Percentiles rank a stretch among this genome's conserved stretches.
These are phyloP conservation scores for Backusella psychrophila DNA, from an alignment of 192 early-diverging fungal species.

Conservation along the genomic window DNA sequence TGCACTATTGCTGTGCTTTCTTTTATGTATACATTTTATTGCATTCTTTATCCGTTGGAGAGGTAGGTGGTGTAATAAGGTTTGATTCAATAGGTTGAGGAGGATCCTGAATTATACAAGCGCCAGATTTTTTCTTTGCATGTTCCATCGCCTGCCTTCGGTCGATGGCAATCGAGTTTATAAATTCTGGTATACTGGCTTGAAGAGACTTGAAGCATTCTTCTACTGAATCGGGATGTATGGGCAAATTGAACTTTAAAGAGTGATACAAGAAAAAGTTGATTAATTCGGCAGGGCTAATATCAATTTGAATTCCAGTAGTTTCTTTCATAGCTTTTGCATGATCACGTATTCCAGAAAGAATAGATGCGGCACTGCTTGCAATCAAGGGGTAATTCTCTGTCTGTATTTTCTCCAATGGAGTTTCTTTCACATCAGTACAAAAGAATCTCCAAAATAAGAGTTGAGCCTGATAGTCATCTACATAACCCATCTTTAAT, in stretches of 20 bases:
- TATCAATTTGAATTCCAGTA: neutral
- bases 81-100: neutral
- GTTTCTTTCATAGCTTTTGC: neutral
- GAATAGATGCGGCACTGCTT: neutral
- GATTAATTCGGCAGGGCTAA: constrained; percentile 12
- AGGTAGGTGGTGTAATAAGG: neutral
- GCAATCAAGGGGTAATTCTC: neutral
- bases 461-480: constrained; percentile 37
- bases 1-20: neutral
- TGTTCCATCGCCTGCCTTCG: constrained; percentile 6
- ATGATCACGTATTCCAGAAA: neutral
- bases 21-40: neutral
- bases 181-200: constrained; percentile 1
- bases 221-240: neutral
- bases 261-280: constrained; percentile 6
- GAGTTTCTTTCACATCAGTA: neutral
- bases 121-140: neutral
- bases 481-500: constrained; percentile 45
- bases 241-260: neutral
- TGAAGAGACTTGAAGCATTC: neutral
- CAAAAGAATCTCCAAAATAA: constrained; percentile 37
- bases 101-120: neutral
- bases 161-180: neutral
- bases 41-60: neutral
- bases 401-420: neutral